A percentile compares a stretch with the other conserved stretches of the same genome.
phyloP scores from a whole-genome alignment of 2,329 filamentous ascomycete genomes.

The Arthrinium phaeospermum region DNA sequence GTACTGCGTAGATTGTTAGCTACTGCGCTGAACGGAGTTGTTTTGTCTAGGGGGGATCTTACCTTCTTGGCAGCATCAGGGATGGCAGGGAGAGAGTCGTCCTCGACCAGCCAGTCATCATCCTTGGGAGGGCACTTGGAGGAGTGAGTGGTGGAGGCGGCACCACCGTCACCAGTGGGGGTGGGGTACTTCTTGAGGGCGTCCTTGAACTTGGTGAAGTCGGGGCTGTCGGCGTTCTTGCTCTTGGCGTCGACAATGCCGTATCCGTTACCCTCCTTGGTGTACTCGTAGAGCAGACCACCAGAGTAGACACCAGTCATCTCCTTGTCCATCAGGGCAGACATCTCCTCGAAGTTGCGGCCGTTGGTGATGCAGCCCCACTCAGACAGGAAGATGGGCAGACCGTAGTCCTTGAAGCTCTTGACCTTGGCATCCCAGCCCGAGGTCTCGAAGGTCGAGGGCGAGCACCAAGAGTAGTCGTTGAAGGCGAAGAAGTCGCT shows the following conservation, averaged over 20 bases:
- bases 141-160: slow-evolving; percentile 52
- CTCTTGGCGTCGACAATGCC: slow-evolving; percentile 72
- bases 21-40: too few species aligned
- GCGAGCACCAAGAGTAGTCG: slow-evolving; percentile 84
- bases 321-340: slow-evolving; percentile 72
- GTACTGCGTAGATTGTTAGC: slow-evolving; percentile 43
- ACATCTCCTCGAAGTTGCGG: slow-evolving; percentile 81
- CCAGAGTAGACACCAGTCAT: slow-evolving; percentile 95
- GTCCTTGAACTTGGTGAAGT: slow-evolving; percentile 63
- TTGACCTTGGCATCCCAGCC: slow-evolving; percentile 90
- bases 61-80: slow-evolving; percentile 52
- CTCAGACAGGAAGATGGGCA: slow-evolving; percentile 94
- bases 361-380: slow-evolving; percentile 86
- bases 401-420: slow-evolving; percentile 84
- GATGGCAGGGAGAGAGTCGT: slow-evolving; percentile 54
- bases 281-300: slow-evolving; percentile 95
- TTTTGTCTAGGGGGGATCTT: neutral
- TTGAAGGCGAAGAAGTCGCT: slow-evolving; percentile 91
- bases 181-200: slow-evolving; percentile 56
- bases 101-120: slow-evolving; percentile 56
- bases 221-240: slow-evolving; percentile 58
- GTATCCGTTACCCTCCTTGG: slow-evolving; percentile 77
- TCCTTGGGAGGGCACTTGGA: slow-evolving; percentile 57
- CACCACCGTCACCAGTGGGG: slow-evolving; percentile 58
- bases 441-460: slow-evolving; percentile 70